Conservation (phyloP, 129 eudicot species). For the Tagetes erecta region DNA sequence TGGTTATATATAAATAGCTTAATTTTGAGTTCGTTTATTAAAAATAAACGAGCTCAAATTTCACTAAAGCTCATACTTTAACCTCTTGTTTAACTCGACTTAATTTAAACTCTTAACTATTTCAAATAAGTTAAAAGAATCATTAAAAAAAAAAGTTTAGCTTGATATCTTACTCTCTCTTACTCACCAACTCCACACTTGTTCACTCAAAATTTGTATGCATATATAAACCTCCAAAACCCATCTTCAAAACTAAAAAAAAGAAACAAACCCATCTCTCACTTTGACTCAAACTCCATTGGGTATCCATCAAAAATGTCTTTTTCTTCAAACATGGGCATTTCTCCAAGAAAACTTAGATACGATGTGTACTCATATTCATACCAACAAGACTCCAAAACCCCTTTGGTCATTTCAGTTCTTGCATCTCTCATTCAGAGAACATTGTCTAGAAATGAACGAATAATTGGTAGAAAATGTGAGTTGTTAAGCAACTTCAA, state of each 20-base stretch:
- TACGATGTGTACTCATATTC: slow-evolving; percentile 75
- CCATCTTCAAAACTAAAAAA: slow-evolving; percentile 27
- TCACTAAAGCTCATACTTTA: too few relatives aligned
- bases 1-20: too few relatives aligned
- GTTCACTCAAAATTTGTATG: not conserved
- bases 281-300: slow-evolving; percentile 16
- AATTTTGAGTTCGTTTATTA: too few relatives aligned
- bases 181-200: slow-evolving; percentile 16
- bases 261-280: slow-evolving; percentile 37
- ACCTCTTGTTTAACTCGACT: too few relatives aligned
- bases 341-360: slow-evolving; percentile 90
- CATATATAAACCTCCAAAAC: slow-evolving; percentile 24
- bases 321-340: slow-evolving; percentile 41
- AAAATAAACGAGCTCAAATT: too few relatives aligned
- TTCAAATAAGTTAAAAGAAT: too few relatives aligned
- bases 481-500: slow-evolving; percentile 20
- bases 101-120: too few relatives aligned
- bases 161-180: not conserved
- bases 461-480: slow-evolving; percentile 58
- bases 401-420: slow-evolving; percentile 77
- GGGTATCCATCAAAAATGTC: slow-evolving; percentile 40
- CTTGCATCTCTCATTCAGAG: slow-evolving; percentile 85
- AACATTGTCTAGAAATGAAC: slow-evolving; percentile 65
- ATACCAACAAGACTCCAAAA: slow-evolving; percentile 59
- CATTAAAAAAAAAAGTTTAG: too few relatives aligned